Evolutionary conservation across 495 filamentous ascomycete species (phyloP), one percentile per base, ranked within the genome.

Genomic region (Jackrogersella multiformis): DNA sequence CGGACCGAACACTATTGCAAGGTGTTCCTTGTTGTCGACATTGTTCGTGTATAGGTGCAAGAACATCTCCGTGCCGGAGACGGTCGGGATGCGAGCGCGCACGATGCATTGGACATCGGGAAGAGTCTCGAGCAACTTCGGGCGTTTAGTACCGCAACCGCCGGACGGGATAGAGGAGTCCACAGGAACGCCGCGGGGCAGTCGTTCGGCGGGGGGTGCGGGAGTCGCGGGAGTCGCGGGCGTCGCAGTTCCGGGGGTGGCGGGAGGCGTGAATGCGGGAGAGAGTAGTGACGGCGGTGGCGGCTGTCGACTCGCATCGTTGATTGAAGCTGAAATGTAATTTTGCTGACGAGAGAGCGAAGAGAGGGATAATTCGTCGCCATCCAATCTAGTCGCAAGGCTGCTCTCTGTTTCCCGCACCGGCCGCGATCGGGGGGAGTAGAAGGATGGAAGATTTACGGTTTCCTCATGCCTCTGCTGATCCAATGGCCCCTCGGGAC

Each of bases 1-100:
- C 53, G 87, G 83, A 2, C 95, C 95, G 74, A 99, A 99, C 1
- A 98, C 95, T 64, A 99, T 98, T n/a, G 95, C 95, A 35, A 98
- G 80, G 77, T 99, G 95, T 73, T 99, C 95, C 78, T 99, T 99
- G 53, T 90, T 90, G 74, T 99, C 95, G 16, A 92, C 83, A 69
- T 89, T 90, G 77, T 98, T 99, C 49, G 88, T 89, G 78, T 98
- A 99, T 2, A 99, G 83, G 75, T 99, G 95, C 35, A 99, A 82
- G 73, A 96, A 99, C 92, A 99, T 97, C 78, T 98, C 94, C 8
- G 92, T 89, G 2, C 93, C 95, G 8, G 85, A 90, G 10, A 92
- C 94, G 4, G 92, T 96, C 0, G 92, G 92, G 48, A 96, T 96
- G 21, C 92, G 86, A 13, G 92, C 92, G 45, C 92, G 88, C 26